Evolutionary conservation across 1,284 basidiomycete species (phyloP).

Genomic region (Trichosporon sp.): DNA sequence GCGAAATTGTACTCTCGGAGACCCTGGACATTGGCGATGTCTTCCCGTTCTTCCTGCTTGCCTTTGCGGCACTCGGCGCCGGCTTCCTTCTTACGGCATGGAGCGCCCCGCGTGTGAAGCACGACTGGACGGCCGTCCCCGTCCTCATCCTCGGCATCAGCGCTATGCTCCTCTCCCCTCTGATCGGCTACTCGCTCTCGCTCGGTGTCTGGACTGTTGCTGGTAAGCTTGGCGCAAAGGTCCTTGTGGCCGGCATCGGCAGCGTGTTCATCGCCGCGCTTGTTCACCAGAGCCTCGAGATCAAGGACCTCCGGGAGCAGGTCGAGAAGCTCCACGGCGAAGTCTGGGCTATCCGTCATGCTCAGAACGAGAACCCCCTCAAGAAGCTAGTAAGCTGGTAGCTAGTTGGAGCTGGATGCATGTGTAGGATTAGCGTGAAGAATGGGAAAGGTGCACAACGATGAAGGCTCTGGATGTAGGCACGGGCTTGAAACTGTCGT

Average conservation of each 20-base stretch:
- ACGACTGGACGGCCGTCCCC: neutral
- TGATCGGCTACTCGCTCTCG: neutral
- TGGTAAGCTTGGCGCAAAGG: neutral
- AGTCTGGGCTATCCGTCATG: neutral
- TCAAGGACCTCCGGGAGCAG: neutral
- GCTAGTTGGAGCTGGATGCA: neutral
- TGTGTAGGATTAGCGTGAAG: neutral
- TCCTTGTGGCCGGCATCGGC: neutral
- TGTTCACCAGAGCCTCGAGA: neutral
- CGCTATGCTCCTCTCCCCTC: neutral
- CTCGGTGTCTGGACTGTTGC: neutral
- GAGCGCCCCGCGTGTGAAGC: neutral
- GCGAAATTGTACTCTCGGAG: neutral
- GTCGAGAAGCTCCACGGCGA: neutral
- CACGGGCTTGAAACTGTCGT: too few relatives aligned
- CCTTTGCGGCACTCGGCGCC: neutral
- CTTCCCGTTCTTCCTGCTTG: neutral
- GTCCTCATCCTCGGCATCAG: neutral
- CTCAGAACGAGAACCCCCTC: neutral
- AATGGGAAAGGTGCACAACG: neutral
- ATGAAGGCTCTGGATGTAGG: too few relatives aligned
- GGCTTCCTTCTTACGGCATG: neutral
- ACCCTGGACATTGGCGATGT: neutral
- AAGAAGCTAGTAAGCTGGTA: neutral
- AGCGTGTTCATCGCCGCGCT: neutral